Conservation (phyloP, 257 asterid genomes). For the Avicennia marina region DNA sequence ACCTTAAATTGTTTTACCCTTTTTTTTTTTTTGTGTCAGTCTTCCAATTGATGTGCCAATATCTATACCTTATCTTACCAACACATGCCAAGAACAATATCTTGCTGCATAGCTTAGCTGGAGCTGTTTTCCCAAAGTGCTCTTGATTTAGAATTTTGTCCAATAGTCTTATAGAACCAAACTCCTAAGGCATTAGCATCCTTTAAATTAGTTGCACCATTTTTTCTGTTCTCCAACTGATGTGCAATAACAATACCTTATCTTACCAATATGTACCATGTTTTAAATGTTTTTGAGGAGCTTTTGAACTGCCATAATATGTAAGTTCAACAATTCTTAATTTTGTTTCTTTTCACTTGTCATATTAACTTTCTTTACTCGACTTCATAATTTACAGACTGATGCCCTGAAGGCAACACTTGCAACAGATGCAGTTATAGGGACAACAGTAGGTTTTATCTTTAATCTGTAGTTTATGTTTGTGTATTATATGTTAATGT, state of each 20-base stretch:
- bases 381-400: constrained; percentile 36
- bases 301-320: background rate
- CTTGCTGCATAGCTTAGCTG: too few relatives aligned
- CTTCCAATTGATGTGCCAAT: background rate
- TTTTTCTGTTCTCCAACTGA: background rate
- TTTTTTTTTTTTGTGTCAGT: background rate
- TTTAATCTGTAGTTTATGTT: background rate
- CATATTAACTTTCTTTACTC: constrained; percentile 4
- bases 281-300: constrained; percentile 13
- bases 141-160: too few relatives aligned
- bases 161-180: too few relatives aligned
- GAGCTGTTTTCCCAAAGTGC: too few relatives aligned
- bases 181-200: too few relatives aligned
- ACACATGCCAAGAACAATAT: too few relatives aligned
- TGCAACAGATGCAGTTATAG: constrained; percentile 88
- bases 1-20: too few relatives aligned
- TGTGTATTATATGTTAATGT: background rate
- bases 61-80: background rate
- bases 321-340: background rate
- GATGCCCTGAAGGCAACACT: constrained; percentile 95
- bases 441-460: constrained; percentile 55
- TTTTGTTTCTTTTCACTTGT: background rate
- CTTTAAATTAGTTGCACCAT: too few relatives aligned
- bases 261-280: background rate
- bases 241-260: background rate